phyloP scores from a whole-genome alignment of 225 moss, liverwort and hornwort species.

The Pseudoscleropodium purum region DNA sequence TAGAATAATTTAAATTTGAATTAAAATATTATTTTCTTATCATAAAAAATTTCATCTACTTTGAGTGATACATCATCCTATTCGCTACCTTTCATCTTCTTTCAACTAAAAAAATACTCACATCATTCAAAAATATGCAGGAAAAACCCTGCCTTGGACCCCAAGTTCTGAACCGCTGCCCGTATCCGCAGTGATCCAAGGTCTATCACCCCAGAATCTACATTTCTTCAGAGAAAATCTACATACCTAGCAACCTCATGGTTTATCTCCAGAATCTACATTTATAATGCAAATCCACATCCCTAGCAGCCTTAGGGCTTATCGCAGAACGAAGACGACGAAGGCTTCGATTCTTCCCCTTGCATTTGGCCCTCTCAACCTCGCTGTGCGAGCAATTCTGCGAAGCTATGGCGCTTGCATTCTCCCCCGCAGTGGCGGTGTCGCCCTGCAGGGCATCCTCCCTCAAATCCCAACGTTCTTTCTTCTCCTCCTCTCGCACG shows the following conservation, averaged over 20 bases:
- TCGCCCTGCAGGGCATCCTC: background rate
- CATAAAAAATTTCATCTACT: background rate
- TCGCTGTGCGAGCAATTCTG: background rate
- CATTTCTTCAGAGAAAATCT: background rate
- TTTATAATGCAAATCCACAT: background rate
- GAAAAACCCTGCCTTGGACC: background rate
- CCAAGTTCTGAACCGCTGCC: background rate
- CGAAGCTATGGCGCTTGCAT: constrained; percentile 24
- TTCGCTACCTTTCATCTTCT: background rate
- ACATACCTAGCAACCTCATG: background rate
- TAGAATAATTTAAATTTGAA: background rate
- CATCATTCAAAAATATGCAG: background rate
- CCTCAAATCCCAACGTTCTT: background rate
- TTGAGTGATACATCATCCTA: background rate
- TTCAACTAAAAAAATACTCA: background rate
- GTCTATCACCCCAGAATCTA: background rate
- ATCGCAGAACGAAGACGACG: background rate
- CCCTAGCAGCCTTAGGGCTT: background rate
- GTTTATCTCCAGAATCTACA: background rate
- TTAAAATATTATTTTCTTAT: too few species aligned
- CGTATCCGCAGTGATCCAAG: background rate
- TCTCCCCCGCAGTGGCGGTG: background rate
- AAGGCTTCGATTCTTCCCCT: background rate
- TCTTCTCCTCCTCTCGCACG: background rate
- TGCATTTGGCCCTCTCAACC: background rate